phyloP scores from a whole-genome alignment of 306 rosid genomes.

The Hippophae tibetana region DNA sequence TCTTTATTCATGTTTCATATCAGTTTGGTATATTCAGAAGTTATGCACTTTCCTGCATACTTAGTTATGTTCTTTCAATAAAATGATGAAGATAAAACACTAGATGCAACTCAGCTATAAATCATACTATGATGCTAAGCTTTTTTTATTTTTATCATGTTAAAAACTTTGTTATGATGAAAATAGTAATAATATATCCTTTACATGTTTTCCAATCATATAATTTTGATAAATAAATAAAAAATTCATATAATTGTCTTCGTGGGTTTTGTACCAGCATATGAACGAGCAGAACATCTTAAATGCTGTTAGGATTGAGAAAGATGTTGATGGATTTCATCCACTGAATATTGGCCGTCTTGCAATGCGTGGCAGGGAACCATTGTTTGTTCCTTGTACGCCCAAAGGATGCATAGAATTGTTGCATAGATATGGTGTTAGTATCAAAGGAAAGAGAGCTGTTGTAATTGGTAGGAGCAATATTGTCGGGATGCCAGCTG shows the following conservation, averaged over 20 bases:
- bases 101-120: too few species aligned
- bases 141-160: too few species aligned
- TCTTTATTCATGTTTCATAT: too few species aligned
- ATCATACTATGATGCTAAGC: too few species aligned
- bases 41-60: background rate
- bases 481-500: slow-evolving; percentile 31
- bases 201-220: background rate
- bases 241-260: background rate
- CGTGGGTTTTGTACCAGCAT: slow-evolving; percentile 21
- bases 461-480: slow-evolving; percentile 35
- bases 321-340: slow-evolving; percentile 46
- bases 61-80: background rate
- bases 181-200: background rate
- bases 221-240: background rate
- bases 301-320: slow-evolving; percentile 28
- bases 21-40: too few species aligned
- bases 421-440: slow-evolving; percentile 26
- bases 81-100: too few species aligned
- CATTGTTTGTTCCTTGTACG: slow-evolving; percentile 35
- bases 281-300: slow-evolving; percentile 28
- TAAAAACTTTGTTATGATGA: too few species aligned
- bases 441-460: slow-evolving; percentile 30
- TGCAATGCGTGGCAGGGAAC: slow-evolving; percentile 30
- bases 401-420: slow-evolving; percentile 32
- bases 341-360: slow-evolving; percentile 34